A percentile compares a stretch with the other conserved stretches of the same genome.
Conservation (phyloP, 345 rosid species). For the Capsella bursapastoris region DNA sequence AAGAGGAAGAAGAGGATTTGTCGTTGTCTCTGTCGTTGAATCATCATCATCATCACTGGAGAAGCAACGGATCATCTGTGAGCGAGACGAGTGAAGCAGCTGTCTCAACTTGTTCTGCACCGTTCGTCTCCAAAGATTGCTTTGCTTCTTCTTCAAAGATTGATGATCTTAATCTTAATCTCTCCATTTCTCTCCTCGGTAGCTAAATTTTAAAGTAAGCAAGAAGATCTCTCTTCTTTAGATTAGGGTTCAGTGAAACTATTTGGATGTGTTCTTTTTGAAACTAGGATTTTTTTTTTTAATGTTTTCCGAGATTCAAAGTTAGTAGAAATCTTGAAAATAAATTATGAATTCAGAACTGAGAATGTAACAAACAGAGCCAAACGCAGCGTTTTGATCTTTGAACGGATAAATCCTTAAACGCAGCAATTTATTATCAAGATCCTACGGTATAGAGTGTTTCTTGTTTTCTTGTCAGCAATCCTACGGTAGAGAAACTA, state of each 20-base stretch:
- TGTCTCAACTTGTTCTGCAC: conserved; percentile 54
- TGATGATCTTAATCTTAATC: conserved; percentile 59
- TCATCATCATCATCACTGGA: conserved; percentile 49
- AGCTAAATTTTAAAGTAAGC: conserved; percentile 19
- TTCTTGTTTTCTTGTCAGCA: too few species aligned
- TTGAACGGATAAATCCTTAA: background rate
- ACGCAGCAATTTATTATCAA: background rate
- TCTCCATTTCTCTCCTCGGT: conserved; percentile 81
- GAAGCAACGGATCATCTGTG: conserved; percentile 55
- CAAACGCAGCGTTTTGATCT: background rate
- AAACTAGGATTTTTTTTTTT: conserved; percentile 22
- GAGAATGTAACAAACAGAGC: background rate
- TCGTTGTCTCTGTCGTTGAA: conserved; percentile 62
- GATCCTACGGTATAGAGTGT: background rate
- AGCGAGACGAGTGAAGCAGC: conserved; percentile 81
- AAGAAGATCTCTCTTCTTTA: conserved; percentile 1
- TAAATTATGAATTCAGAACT: background rate
- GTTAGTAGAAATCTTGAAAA: conserved; percentile 28
- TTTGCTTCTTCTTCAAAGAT: conserved; percentile 49
- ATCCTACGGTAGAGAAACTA: background rate
- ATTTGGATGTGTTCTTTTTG: background rate
- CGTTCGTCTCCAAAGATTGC: conserved; percentile 49
- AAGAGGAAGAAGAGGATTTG: conserved; percentile 43
- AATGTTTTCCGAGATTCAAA: conserved; percentile 17
- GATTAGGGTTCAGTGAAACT: conserved; percentile 34